A percentile compares a stretch with the other conserved stretches of the same genome.
phyloP scores from a whole-genome alignment of 192 early-diverging fungal species.

The Globomyces pollinis-pini region DNA sequence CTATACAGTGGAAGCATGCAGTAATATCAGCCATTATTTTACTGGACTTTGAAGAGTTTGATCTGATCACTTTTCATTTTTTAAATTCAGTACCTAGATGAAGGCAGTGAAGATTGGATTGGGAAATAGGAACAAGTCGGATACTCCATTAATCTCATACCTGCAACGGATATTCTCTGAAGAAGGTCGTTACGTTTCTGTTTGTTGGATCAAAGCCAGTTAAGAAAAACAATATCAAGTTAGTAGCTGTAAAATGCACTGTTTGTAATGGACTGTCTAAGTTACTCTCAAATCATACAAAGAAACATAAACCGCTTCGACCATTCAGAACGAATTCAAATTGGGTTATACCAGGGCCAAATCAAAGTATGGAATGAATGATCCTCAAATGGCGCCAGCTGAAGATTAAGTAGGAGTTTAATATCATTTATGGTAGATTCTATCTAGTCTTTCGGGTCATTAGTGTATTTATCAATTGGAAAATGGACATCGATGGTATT shows the following conservation, averaged over 20 bases:
- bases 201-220: conserved; percentile 5
- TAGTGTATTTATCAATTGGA: conserved; percentile 32
- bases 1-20: too few relatives aligned
- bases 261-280: not conserved
- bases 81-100: too few relatives aligned
- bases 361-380: not conserved
- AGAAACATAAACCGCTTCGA: not conserved
- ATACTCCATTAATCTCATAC: too few relatives aligned
- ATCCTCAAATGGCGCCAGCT: not conserved
- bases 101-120: too few relatives aligned
- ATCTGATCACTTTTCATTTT: too few relatives aligned
- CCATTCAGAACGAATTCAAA: not conserved
- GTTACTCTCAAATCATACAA: not conserved
- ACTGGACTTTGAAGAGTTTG: too few relatives aligned
- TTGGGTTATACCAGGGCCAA: not conserved
- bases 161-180: too few relatives aligned
- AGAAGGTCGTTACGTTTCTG: too few relatives aligned
- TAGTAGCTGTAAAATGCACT: not conserved
- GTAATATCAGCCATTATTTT: too few relatives aligned
- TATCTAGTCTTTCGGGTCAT: conserved; percentile 22
- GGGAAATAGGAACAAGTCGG: too few relatives aligned
- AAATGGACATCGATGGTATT: conserved; percentile 25
- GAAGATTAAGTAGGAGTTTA: too few relatives aligned
- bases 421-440: too few relatives aligned
- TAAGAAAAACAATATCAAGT: not conserved